Conservation (phyloP, 768 basidiomycete genomes). For the Leccinum obscurum region DNA sequence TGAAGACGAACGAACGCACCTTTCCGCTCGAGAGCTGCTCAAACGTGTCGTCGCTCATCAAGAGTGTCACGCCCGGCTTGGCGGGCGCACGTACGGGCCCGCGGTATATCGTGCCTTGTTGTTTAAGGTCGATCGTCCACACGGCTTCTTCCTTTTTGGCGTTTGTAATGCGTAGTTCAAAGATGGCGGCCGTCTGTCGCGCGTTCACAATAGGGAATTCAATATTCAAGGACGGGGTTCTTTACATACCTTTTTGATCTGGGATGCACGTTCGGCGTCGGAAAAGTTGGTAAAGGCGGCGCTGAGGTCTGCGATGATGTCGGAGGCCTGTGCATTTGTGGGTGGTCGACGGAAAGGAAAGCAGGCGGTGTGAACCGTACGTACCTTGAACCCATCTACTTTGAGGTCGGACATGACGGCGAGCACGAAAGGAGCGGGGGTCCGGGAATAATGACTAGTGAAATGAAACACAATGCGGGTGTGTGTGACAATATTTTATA, state of each 20-base stretch:
- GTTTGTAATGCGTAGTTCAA: conserved; percentile 82
- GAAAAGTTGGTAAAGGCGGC: conserved; percentile 51
- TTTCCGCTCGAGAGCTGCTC: conserved; percentile 70
- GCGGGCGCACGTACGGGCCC: conserved; percentile 48
- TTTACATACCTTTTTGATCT: conserved; percentile 67
- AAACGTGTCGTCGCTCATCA: conserved; percentile 76
- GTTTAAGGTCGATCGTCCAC: conserved; percentile 96
- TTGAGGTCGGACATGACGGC: conserved; percentile 67
- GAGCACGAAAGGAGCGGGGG: too few species aligned
- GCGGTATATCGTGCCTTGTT: conserved; percentile 72
- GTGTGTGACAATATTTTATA: neutral
- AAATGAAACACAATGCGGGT: neutral
- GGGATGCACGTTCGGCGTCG: conserved; percentile 61
- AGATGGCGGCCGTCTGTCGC: conserved; percentile 78
- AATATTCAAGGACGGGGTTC: too few species aligned
- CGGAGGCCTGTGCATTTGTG: conserved; percentile 55
- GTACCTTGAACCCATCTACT: conserved; percentile 72
- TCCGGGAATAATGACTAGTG: neutral
- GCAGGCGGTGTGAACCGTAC: neutral
- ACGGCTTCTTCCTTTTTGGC: conserved; percentile 63
- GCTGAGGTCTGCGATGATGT: conserved; percentile 55
- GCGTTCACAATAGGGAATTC: too few species aligned
- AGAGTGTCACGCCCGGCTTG: conserved; percentile 82
- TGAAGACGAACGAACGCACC: conserved; percentile 38
- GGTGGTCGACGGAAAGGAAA: neutral